Evolutionary conservation across 352 stramenopile genomes (phyloP).

Genomic region (Blastocystis hominis): DNA sequence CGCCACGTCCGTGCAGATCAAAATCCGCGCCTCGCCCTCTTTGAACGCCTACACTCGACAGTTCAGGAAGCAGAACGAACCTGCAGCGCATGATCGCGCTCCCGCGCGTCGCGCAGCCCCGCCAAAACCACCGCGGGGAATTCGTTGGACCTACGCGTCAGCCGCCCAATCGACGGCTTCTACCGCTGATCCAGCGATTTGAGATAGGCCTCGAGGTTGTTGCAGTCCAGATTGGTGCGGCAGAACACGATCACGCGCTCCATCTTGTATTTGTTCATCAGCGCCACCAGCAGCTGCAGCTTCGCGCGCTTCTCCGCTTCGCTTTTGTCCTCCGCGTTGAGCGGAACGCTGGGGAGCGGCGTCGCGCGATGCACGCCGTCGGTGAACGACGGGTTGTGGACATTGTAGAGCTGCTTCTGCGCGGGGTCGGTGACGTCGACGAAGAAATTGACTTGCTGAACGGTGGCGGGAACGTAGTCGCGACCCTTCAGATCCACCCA

Average conservation of each 20-base stretch:
- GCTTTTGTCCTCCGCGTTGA: conserved; percentile 19
- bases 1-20: conserved; percentile 74
- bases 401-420: neutral
- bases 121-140: conserved; percentile 65
- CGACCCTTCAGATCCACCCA: conserved; percentile 68
- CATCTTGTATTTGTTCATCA: conserved; percentile 64
- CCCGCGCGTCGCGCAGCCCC: conserved; percentile 61
- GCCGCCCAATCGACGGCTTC: neutral
- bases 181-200: conserved; percentile 59
- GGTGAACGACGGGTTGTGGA: neutral
- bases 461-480: conserved; percentile 57
- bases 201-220: conserved; percentile 65
- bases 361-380: neutral
- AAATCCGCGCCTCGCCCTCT: conserved; percentile 66
- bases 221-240: conserved; percentile 68
- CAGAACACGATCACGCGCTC: conserved; percentile 66
- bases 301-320: conserved; percentile 64
- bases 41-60: conserved; percentile 66
- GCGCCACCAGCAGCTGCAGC: conserved; percentile 55
- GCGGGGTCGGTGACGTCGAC: conserved; percentile 61
- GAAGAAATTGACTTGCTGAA: conserved; percentile 65
- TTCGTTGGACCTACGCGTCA: neutral
- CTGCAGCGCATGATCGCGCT: neutral
- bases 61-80: conserved; percentile 30
- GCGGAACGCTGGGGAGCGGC: neutral